Conservation (phyloP, 768 basidiomycete genomes). For the Suillus clintonianus region DNA sequence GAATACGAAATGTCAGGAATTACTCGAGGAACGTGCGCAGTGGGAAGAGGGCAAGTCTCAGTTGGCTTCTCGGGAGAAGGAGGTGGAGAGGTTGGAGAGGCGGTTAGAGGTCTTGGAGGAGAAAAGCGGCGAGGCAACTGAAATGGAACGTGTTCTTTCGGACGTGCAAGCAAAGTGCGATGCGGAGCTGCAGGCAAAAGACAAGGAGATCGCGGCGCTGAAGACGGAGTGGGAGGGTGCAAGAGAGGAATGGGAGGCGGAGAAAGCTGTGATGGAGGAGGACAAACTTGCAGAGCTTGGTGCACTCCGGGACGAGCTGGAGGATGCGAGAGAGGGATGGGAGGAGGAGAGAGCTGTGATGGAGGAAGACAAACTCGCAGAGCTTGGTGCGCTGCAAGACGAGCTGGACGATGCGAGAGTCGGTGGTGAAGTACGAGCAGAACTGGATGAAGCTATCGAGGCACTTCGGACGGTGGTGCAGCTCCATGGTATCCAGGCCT, state of each 20-base stretch:
- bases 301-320: constrained; percentile 3
- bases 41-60: constrained; percentile 52
- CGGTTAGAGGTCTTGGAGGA: constrained; percentile 46
- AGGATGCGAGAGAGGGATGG: constrained; percentile 51
- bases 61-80: constrained; percentile 38
- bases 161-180: constrained; percentile 35
- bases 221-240: constrained; percentile 45
- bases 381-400: constrained; percentile 45
- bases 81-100: constrained; percentile 40
- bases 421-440: constrained; percentile 40
- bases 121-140: constrained; percentile 42
- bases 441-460: constrained; percentile 53
- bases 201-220: constrained; percentile 39
- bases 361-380: constrained; percentile 52
- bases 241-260: constrained; percentile 51
- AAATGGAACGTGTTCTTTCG: constrained; percentile 40
- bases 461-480: constrained; percentile 54
- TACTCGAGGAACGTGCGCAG: constrained; percentile 49
- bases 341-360: constrained; percentile 48
- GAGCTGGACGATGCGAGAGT: constrained; percentile 48
- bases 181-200: constrained; percentile 43
- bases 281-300: constrained; percentile 45
- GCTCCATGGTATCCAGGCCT: constrained; percentile 52
- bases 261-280: constrained; percentile 49
- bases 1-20: constrained; percentile 45